phyloP scores from a whole-genome alignment of 1,284 basidiomycete species.

The Fomes fomentarius region DNA sequence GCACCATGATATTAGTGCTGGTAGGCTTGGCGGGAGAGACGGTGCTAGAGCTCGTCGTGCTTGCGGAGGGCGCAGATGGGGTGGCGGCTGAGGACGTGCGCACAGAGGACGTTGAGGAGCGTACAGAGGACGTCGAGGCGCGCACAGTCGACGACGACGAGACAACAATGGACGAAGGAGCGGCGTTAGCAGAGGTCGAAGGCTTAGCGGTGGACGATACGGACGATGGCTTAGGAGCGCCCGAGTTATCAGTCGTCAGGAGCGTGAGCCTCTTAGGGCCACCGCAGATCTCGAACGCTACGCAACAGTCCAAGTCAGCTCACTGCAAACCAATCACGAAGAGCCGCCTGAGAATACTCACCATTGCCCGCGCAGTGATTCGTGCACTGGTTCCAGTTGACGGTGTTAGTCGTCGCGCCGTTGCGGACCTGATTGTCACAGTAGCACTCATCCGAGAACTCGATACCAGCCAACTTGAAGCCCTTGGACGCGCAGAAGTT shows the following conservation, averaged over 20 bases:
- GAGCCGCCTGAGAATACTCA: slow-evolving; percentile 16
- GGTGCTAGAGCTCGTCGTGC: slow-evolving; percentile 9
- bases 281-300: slow-evolving; percentile 30
- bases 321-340: not conserved
- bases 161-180: not conserved
- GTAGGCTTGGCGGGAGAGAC: not conserved
- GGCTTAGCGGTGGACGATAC: slow-evolving; percentile 2
- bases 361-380: slow-evolving; percentile 30
- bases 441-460: slow-evolving; percentile 35
- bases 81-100: slow-evolving; percentile 2
- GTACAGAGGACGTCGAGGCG: not conserved
- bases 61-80: slow-evolving; percentile 13
- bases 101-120: not conserved
- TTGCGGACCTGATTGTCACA: slow-evolving; percentile 33
- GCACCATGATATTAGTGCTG: slow-evolving; percentile 2
- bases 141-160: not conserved
- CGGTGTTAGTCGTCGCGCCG: slow-evolving; percentile 27
- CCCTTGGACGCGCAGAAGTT: slow-evolving; percentile 30
- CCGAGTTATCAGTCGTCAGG: slow-evolving; percentile 20
- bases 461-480: slow-evolving; percentile 30
- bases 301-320: not conserved
- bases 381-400: slow-evolving; percentile 29
- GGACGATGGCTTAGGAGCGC: slow-evolving; percentile 12
- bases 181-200: slow-evolving; percentile 1
- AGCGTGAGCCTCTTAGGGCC: slow-evolving; percentile 30